Base-by-base conservation (phyloP, 2,329 filamentous ascomycete species). In the Aspergillus quadricinctus region DNA sequence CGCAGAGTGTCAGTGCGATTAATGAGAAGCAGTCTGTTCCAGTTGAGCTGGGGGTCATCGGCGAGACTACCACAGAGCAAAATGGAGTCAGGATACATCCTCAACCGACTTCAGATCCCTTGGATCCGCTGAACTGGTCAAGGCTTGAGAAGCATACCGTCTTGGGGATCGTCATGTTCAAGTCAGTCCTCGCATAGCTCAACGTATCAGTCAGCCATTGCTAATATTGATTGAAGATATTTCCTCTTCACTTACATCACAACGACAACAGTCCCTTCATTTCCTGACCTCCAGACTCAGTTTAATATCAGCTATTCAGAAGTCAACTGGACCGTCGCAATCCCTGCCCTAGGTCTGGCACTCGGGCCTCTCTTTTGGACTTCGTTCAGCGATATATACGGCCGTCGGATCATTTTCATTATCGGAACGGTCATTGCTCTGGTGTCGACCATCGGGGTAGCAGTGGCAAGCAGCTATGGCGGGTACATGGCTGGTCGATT, bases 201-300 rank as follows among this genome's bases (percentile, higher is more conserved):
- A 43, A 28, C 6, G 43, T n/a, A 31, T 35, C 49, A 27, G 6
- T 43, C 14, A 29, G 5, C 45, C 21, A 53, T 23, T 17, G 28
- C 50, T 45, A 40, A 61, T 46, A 37, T 14, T 43, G 48, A 41
- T 8, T 4, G 5, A 35, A 81, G 78, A 59, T 82, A 83, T 62
- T 84, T 83, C 63, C 70, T 84, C 59, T 82, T 84, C 70, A 83
- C 82, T 17, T 84, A 83, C 68, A 75, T 83, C 57, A 83, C 81
- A 0, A 84, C 81, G 1, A 81, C 79, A 0, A 81, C 81, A 0
- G 79, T 84, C 1, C 80, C 81, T 2, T 81, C 81, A 0, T 84
- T 83, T 58, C 67, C 75, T 0, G 69, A 75, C 23, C 73, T 83
- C 23, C 77, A 83, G 62, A 68, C 74, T 2, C 71, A 78, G 53